Evolutionary conservation across 305 asterid species (phyloP), one percentile per base, ranked within the genome.

Genomic region (Plantago coronopus): DNA sequence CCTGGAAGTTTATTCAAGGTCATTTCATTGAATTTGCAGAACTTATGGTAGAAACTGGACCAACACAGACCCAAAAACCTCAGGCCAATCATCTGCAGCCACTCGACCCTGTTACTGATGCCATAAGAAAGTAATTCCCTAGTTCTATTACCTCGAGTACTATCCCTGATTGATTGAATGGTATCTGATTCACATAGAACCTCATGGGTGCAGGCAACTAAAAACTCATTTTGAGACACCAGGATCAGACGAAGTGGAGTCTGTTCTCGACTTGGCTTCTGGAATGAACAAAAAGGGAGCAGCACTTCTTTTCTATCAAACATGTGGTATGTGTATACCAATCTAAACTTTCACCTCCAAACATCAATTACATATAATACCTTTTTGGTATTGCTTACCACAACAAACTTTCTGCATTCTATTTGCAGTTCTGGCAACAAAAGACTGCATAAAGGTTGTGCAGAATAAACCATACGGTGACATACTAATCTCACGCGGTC

Each of bases 141-240:
- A 55, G 40, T 53, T 62, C 59, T n/a, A 58, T 29, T n/a, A 51
- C 9, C 59, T 56, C 56, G 29, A 47, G 47, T 61, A 68, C 48
- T 17, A 53, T 62, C 8, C 62, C 38, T 23, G 10, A 54, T 6
- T 27, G 42, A 10, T 25, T 27, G 37, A 10, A 47, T 21, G 48
- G 55, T 12, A 55, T 63, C 17, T n/a, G 40, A 37, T 18, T 20
- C 38, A 21, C 21, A 48, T 43, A 47, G 6, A 17, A 59, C 50
- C 11, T 54, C 51, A 69, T 59, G n/a, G n/a, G 59, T 68, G 22
- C 84, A 91, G 98, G 89, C 95, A 93, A 68, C 81, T 89, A 79
- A 89, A 93, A 85, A 57, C 75, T 65, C 97, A 93, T 67, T 93
- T 93, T 65, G 96, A 89, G 74, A 78, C 89, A n/a, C 91, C 85